phyloP scores from a whole-genome alignment of 352 stramenopile genomes.

The Phytopythium litorale region DNA sequence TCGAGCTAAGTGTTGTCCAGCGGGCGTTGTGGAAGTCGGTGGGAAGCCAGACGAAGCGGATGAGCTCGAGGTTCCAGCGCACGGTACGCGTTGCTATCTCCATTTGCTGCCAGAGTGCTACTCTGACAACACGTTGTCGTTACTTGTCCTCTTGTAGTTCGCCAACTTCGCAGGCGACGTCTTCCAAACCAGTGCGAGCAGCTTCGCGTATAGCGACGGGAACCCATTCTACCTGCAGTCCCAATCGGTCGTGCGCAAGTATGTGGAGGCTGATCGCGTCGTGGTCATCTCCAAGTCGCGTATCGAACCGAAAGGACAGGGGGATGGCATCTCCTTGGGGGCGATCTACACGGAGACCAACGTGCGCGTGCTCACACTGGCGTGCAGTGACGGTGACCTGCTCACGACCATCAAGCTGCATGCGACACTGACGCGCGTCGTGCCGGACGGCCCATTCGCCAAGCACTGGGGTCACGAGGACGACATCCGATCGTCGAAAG shows the following conservation, averaged over 20 bases:
- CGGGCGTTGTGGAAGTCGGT: not conserved
- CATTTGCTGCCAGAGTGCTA: not conserved
- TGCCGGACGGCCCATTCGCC: not conserved
- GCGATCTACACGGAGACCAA: slow-evolving; percentile 1
- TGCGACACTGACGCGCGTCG: not conserved
- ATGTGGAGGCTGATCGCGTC: not conserved
- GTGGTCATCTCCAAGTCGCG: slow-evolving; percentile 2
- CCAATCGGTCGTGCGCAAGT: slow-evolving; percentile 5
- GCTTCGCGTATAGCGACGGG: not conserved
- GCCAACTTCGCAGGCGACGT: slow-evolving; percentile 2
- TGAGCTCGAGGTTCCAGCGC: not conserved
- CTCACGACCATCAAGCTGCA: not conserved
- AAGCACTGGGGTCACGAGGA: not conserved
- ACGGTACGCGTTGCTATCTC: not conserved
- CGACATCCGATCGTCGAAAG: not conserved
- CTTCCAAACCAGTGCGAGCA: not conserved
- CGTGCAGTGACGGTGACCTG: not conserved
- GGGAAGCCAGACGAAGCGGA: not conserved
- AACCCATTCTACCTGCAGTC: not conserved
- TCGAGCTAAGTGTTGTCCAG: not conserved
- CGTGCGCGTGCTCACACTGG: not conserved
- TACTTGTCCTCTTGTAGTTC: not conserved
- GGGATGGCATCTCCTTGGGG: not conserved
- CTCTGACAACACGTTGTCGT: not conserved
- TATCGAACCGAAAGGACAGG: not conserved